phyloP scores from a whole-genome alignment of 345 rosid genomes.

The Aethionema arabicum region DNA sequence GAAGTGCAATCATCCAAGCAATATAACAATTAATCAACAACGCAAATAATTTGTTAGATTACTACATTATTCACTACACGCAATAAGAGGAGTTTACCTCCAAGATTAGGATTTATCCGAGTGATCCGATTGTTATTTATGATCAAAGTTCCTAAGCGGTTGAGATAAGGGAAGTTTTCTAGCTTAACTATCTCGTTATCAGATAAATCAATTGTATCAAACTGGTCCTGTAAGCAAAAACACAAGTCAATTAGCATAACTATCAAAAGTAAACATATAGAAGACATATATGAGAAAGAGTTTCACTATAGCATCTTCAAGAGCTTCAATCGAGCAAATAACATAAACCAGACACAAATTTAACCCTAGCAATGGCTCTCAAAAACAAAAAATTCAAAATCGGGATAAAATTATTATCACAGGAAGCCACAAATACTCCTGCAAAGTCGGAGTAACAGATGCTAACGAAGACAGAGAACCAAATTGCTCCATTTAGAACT shows the following conservation, averaged over 20 bases:
- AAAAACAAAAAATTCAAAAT: slow-evolving; percentile 1
- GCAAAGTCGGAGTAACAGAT: not conserved
- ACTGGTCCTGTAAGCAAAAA: slow-evolving; percentile 75
- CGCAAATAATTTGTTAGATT: not conserved
- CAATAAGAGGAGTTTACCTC: slow-evolving; percentile 48
- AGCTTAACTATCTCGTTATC: slow-evolving; percentile 99
- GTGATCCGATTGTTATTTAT: slow-evolving; percentile 92
- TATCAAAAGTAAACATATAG: not conserved
- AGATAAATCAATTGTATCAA: slow-evolving; percentile 92
- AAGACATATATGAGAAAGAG: not conserved
- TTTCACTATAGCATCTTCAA: not conserved
- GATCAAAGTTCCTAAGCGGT: slow-evolving; percentile 85
- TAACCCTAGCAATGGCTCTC: not conserved
- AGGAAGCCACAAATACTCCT: not conserved
- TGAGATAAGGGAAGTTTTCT: slow-evolving; percentile 84
- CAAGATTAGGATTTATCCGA: slow-evolving; percentile 83
- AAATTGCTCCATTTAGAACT: slow-evolving; percentile 7
- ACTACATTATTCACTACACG: not conserved
- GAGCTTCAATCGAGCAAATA: not conserved
- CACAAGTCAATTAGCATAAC: not conserved
- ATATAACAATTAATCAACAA: slow-evolving; percentile 6
- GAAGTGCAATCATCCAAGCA: slow-evolving; percentile 7
- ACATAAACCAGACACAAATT: too few species aligned
- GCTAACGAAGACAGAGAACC: slow-evolving; percentile 7
- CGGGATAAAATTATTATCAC: not conserved